phyloP scores from a whole-genome alignment of 345 rosid species.

The Euphorbia lathyris region DNA sequence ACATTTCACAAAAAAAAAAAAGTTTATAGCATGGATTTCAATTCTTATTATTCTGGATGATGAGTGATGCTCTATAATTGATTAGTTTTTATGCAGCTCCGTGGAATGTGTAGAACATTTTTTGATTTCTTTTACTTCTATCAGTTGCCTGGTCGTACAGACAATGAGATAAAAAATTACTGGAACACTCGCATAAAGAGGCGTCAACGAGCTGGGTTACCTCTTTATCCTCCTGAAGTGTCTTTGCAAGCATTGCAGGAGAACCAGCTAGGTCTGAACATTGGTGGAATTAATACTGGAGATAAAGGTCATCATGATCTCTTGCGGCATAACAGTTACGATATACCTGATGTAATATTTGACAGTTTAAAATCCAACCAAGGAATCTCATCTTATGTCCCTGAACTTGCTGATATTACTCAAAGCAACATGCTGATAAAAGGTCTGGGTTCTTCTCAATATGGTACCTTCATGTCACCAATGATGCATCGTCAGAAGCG shows the following conservation, averaged over 20 bases:
- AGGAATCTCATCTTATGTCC: constrained; percentile 47
- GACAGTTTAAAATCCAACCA: constrained; percentile 59
- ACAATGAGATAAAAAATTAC: constrained; percentile 98
- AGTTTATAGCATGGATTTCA: not conserved
- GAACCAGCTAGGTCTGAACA: constrained; percentile 44
- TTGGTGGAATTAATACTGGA: constrained; percentile 29
- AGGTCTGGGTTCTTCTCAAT: constrained; percentile 56
- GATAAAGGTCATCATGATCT: constrained; percentile 53
- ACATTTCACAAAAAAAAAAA: too few relatives aligned
- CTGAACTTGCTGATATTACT: constrained; percentile 62
- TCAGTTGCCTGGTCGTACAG: constrained; percentile 97
- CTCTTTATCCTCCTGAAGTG: constrained; percentile 88
- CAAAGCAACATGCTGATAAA: constrained; percentile 56
- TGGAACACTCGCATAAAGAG: constrained; percentile 98
- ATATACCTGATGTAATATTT: constrained; percentile 62
- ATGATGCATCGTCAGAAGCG: constrained; percentile 54
- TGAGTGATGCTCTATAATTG: not conserved
- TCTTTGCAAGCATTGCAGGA: constrained; percentile 59
- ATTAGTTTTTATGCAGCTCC: not conserved
- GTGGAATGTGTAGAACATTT: not conserved
- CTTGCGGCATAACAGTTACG: constrained; percentile 50
- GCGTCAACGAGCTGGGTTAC: constrained; percentile 90
- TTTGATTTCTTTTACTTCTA: constrained; percentile 9
- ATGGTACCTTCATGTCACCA: constrained; percentile 53
- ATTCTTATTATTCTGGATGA: not conserved